A percentile compares a stretch with the other conserved stretches of the same genome.
Evolutionary conservation across 805 yeast genomes (phyloP).

Genomic region (Komagataella ulmi): DNA sequence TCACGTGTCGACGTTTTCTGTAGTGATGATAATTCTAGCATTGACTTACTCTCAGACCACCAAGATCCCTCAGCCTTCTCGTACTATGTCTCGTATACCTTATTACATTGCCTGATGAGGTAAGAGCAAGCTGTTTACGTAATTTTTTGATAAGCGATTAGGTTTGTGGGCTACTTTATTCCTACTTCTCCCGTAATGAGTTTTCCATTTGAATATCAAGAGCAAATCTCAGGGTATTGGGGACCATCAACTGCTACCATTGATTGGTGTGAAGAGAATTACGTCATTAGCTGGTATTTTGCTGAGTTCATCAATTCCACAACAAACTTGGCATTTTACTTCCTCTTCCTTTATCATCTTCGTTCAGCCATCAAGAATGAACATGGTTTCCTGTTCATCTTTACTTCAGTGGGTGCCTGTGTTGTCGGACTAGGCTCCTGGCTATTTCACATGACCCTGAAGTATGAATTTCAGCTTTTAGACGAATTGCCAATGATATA

Average conservation of each 20-base stretch:
- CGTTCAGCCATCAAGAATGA: slow-evolving; percentile 41
- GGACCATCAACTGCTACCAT: slow-evolving; percentile 79
- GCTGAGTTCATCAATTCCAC: slow-evolving; percentile 84
- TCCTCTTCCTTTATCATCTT: slow-evolving; percentile 21
- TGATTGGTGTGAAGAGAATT: slow-evolving; percentile 96
- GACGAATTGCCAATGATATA: slow-evolving; percentile 96
- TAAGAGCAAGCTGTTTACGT: neutral
- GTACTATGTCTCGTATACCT: neutral
- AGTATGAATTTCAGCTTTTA: slow-evolving; percentile 72
- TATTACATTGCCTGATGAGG: neutral
- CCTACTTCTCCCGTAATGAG: neutral
- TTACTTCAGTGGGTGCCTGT: slow-evolving; percentile 64
- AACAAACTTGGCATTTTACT: slow-evolving; percentile 51
- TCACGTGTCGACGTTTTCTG: too few relatives aligned
- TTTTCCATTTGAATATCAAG: neutral
- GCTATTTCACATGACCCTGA: slow-evolving; percentile 90
- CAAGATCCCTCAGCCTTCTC: neutral
- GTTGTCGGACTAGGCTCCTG: slow-evolving; percentile 87
- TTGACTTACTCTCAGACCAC: neutral
- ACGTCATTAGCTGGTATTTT: slow-evolving; percentile 71
- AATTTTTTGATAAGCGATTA: neutral
- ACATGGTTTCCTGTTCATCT: slow-evolving; percentile 54
- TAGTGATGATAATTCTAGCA: too few relatives aligned
- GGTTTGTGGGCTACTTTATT: neutral
- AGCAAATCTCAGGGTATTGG: slow-evolving; percentile 36